phyloP scores from a whole-genome alignment of 495 filamentous ascomycete genomes.

The Tuber microsphaerosporum region DNA sequence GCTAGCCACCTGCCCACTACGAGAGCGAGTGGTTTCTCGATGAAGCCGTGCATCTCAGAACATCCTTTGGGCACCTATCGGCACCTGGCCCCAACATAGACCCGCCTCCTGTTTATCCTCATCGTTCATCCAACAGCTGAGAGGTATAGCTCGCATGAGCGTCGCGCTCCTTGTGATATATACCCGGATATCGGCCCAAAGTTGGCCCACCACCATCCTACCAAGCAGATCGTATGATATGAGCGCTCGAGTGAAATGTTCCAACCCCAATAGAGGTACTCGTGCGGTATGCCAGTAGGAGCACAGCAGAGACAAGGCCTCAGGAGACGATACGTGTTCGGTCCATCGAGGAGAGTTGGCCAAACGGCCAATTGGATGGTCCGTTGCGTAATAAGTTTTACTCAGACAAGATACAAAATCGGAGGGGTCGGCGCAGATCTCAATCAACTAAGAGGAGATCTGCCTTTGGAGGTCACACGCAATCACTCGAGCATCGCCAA shows the following conservation, averaged over 20 bases:
- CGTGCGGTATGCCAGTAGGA: neutral
- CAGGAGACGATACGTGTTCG: constrained; percentile 1
- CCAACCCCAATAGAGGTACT: neutral
- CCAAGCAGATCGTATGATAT: neutral
- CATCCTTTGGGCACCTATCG: neutral
- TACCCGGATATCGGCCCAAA: neutral
- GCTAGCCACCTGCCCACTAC: neutral
- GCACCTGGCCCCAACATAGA: neutral
- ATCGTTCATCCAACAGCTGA: neutral
- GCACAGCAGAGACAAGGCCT: neutral
- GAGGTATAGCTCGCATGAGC: neutral
- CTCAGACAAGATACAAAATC: neutral
- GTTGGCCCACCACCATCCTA: neutral
- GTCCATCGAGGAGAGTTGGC: neutral
- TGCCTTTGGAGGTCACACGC: neutral
- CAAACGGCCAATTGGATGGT: neutral
- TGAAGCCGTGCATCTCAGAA: neutral
- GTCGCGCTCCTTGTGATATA: neutral
- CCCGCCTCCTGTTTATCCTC: neutral
- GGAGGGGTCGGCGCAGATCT: neutral
- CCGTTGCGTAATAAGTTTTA: neutral
- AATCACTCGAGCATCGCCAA: neutral
- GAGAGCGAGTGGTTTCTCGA: neutral
- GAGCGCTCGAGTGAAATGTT: neutral
- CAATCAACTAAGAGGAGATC: neutral